Base-by-base conservation (phyloP, 1,284 basidiomycete genomes). In the Ceratobasidium sp. region DNA sequence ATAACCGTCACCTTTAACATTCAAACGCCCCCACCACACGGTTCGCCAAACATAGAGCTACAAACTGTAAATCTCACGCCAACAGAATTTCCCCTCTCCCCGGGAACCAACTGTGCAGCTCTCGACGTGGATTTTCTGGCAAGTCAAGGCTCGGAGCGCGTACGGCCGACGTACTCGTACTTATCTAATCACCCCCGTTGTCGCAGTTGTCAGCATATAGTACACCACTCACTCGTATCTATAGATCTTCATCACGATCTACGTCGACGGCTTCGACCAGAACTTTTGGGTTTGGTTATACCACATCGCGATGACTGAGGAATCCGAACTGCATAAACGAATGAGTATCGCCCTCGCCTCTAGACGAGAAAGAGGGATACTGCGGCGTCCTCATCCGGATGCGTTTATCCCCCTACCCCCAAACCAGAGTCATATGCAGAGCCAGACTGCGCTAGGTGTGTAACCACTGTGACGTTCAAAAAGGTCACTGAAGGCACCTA, bases 341-440 rank as follows among this genome's bases (percentile, higher is more conserved):
- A 56, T 69, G 51, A 49, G 65, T n/a, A 51, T 37, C 11, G 65
- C 65, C 1, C 65, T 69, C 39, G 24, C 11, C 51, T 69, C 65
- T 49, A n/a, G 65, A 43, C n/a, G 65, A 41, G 51, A 69, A 31
- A 49, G 65, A 31, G 51, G 51, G 7, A 69, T 69, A 39, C 14
- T 69, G 27, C 65, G 65, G 3, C 65, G 65, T 13, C 65, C 65
- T 31, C 65, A 69, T 24, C 65, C 65, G 16, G 65, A 69, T 29
- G 65, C 65, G 19, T 69, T 69, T 37, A 69, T 69, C 22, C 65
- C 53, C 16, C 9, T 49, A 1, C 65, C 65, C 13, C 51, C 4
- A 19, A 69, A 58, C n/a, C 41, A 48, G 46, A 61, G 58, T 61
- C 37, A 61, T 61, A 6, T 61, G 6, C 58, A 41, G 19, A 37